Evolutionary conservation across 2,329 filamentous ascomycete species (phyloP), one percentile per base, ranked within the genome.

Genomic region (Colletotrichum sansevieriae): DNA sequence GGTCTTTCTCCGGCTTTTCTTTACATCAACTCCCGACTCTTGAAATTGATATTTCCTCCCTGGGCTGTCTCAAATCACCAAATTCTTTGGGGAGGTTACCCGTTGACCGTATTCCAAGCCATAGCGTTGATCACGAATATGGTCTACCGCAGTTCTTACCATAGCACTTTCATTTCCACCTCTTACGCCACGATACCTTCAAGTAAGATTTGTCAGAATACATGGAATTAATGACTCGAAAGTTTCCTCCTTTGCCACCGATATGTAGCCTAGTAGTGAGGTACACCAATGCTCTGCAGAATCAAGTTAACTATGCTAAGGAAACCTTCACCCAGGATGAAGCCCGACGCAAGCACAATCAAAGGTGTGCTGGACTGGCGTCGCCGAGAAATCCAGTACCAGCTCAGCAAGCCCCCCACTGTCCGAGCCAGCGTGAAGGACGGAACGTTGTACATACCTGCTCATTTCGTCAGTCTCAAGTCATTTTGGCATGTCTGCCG

Each of bases 391-490:
- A 82, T 84, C 94, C 94, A 98, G 81, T 92, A 96, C 86, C 92
- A 94, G 71, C 89, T 90, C 33, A 87, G 73, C 8, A 89, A 55
- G 0, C 96, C 96, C 3, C 96, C 96, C 10, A 93, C 88, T 0
- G 94, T 92, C 70, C 96, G 85, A 0, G 96, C 95, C 43, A 99
- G 83, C 0, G 96, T 99, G 77, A 99, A 99, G 0, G 94, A 97
- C 0, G 96, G 96, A 0, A 95, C 94, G 75, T 98, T 99, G 81
- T 98, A 99, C 90, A 99, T 99, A 56, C 96, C 92, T 91, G 10
- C 18, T 37, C 5, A n/a, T 56, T 8, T 15, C 13, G 39, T 37
- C 15, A 59, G 41, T 12, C 10, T 54, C 22, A 3, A 15, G 22
- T 52, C 49, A 33, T 18, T 52, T 35, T 25, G n/a, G 4, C 12